Conservation (phyloP, 352 stramenopile genomes). For the Phytophthora cactorum region DNA sequence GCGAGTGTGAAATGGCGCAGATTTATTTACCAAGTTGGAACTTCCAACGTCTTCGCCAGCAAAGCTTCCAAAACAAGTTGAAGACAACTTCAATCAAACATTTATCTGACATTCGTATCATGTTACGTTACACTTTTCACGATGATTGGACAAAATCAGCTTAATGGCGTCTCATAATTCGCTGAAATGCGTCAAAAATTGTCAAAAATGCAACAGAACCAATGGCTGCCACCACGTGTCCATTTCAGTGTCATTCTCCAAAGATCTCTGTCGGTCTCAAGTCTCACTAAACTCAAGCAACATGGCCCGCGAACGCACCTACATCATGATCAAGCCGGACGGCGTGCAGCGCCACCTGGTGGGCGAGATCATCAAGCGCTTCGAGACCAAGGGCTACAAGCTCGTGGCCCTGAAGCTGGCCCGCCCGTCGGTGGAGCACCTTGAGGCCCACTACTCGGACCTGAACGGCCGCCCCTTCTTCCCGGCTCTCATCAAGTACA, state of each 20-base stretch:
- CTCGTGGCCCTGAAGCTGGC: constrained; percentile 95
- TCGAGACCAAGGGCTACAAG: constrained; percentile 97
- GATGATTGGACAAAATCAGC: constrained; percentile 6
- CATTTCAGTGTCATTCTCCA: constrained; percentile 18
- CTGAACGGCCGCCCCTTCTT: constrained; percentile 93
- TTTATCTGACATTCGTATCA: background rate
- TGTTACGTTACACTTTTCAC: background rate
- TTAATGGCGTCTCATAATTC: constrained; percentile 1
- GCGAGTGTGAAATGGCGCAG: constrained; percentile 9
- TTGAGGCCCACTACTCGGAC: constrained; percentile 94
- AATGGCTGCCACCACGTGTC: constrained; percentile 26
- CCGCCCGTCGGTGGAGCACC: constrained; percentile 91
- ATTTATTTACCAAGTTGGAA: background rate
- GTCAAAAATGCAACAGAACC: background rate
- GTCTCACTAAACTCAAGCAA: constrained; percentile 21
- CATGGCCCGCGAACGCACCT: constrained; percentile 95
- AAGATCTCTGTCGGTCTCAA: constrained; percentile 34
- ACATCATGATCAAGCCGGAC: constrained; percentile 96
- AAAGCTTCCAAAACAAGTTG: constrained; percentile 1
- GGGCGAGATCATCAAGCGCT: constrained; percentile 94
- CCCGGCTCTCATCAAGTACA: constrained; percentile 90
- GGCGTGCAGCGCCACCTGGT: constrained; percentile 94
- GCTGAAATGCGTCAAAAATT: constrained; percentile 2
- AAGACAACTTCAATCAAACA: background rate
- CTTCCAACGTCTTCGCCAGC: background rate